Percentiles rank a stretch among this genome's conserved stretches.
Conservation (phyloP, 2,329 filamentous ascomycete species). For the Triangularia verruculosa region DNA sequence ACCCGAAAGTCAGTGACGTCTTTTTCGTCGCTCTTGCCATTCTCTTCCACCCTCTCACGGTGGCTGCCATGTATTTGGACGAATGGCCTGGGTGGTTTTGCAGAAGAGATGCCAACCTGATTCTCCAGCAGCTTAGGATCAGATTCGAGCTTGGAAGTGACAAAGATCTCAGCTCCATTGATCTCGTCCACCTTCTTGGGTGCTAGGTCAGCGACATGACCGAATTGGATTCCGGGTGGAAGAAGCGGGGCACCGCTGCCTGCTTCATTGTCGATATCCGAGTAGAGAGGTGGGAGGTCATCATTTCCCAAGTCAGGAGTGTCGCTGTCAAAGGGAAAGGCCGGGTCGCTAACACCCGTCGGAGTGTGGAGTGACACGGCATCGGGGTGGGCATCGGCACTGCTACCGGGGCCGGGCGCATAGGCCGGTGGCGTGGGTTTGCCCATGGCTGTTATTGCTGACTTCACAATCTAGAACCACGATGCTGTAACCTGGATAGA, state of each 20-base stretch:
- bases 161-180: slow-evolving; percentile 40
- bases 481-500: neutral
- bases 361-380: slow-evolving; percentile 32
- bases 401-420: slow-evolving; percentile 14
- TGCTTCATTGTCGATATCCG: slow-evolving; percentile 32
- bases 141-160: slow-evolving; percentile 45
- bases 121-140: slow-evolving; percentile 43
- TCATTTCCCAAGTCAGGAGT: slow-evolving; percentile 35
- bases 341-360: slow-evolving; percentile 27
- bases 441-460: slow-evolving; percentile 24
- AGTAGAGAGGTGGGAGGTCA: slow-evolving; percentile 47
- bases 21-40: slow-evolving; percentile 45
- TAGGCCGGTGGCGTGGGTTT: slow-evolving; percentile 23
- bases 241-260: slow-evolving; percentile 28
- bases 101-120: slow-evolving; percentile 44
- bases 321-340: slow-evolving; percentile 35
- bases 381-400: slow-evolving; percentile 25
- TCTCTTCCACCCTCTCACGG: slow-evolving; percentile 41
- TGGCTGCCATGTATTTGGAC: slow-evolving; percentile 55
- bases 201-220: slow-evolving; percentile 14
- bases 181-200: slow-evolving; percentile 29
- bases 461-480: neutral
- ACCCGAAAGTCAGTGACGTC: slow-evolving; percentile 59
- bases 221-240: slow-evolving; percentile 18
- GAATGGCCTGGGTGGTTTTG: slow-evolving; percentile 50